Conservation (phyloP, 495 filamentous ascomycete species). For the Xylaria bambusicola region DNA sequence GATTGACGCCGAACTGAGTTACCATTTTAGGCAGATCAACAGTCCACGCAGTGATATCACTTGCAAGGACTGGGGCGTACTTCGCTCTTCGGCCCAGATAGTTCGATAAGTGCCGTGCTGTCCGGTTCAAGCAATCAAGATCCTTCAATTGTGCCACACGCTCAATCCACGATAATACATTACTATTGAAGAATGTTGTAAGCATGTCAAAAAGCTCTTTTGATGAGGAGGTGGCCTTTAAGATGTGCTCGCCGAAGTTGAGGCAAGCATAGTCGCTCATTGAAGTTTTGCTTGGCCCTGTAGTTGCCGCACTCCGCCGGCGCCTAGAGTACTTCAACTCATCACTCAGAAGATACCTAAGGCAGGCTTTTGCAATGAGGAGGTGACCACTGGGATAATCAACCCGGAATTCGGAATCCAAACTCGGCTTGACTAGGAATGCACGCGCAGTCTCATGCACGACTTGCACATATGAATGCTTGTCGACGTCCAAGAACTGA, state of each 20-base stretch:
- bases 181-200: too few species aligned
- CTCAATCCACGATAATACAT: too few species aligned
- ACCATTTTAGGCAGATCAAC: constrained; percentile 36
- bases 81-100: too few species aligned
- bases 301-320: neutral
- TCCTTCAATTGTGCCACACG: too few species aligned
- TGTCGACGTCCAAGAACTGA: constrained; percentile 33
- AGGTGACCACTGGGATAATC: constrained; percentile 22
- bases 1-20: constrained; percentile 31
- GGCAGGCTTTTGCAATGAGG: constrained; percentile 18
- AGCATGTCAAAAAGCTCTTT: too few species aligned
- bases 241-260: too few species aligned
- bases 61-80: too few species aligned
- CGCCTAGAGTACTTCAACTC: constrained; percentile 17
- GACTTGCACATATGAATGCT: constrained; percentile 23
- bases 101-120: too few species aligned
- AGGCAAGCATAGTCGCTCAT: constrained; percentile 35
- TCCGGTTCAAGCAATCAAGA: too few species aligned
- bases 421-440: constrained; percentile 26
- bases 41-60: constrained; percentile 24
- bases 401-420: constrained; percentile 18
- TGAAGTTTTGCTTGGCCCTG: constrained; percentile 15
- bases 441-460: constrained; percentile 38
- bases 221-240: too few species aligned
- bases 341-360: constrained; percentile 23